phyloP scores from a whole-genome alignment of 1,139 yeast species.

The Wickerhamomyces sp. region DNA sequence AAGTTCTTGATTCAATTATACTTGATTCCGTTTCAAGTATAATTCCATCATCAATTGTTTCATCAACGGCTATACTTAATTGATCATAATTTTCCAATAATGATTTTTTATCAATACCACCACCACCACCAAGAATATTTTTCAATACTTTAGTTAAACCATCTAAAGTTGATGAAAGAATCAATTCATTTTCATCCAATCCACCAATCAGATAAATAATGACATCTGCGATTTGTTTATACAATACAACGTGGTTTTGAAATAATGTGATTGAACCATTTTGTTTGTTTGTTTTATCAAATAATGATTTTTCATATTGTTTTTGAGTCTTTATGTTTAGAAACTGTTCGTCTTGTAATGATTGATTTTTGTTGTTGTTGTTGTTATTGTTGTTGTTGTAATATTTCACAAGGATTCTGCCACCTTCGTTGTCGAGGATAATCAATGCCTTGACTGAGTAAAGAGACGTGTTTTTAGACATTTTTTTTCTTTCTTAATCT shows the following conservation, averaged over 20 bases:
- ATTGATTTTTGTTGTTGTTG: no score
- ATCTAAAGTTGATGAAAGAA: slow-evolving; percentile 70
- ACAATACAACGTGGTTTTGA: slow-evolving; percentile 74
- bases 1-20: slow-evolving; percentile 83
- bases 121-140: slow-evolving; percentile 64
- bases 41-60: slow-evolving; percentile 87
- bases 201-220: slow-evolving; percentile 67
- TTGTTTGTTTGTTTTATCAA: slow-evolving; percentile 71
- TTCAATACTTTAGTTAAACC: slow-evolving; percentile 81
- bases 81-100: slow-evolving; percentile 81
- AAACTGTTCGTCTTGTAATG: slow-evolving; percentile 27
- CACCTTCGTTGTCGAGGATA: slow-evolving; percentile 78
- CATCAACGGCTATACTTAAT: slow-evolving; percentile 83
- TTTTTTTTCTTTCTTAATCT: slow-evolving; percentile 17
- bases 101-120: slow-evolving; percentile 73
- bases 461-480: slow-evolving; percentile 60
- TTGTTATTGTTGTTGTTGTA: slow-evolving; percentile 57
- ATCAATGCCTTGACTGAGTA: slow-evolving; percentile 76
- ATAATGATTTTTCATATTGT: slow-evolving; percentile 69
- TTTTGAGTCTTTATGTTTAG: slow-evolving; percentile 57
- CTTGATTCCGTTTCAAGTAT: slow-evolving; percentile 87
- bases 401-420: slow-evolving; percentile 80
- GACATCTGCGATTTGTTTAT: slow-evolving; percentile 77
- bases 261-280: slow-evolving; percentile 76
- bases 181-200: slow-evolving; percentile 81